Conservation (phyloP, 306 rosid species). For the Prunus salicina region DNA sequence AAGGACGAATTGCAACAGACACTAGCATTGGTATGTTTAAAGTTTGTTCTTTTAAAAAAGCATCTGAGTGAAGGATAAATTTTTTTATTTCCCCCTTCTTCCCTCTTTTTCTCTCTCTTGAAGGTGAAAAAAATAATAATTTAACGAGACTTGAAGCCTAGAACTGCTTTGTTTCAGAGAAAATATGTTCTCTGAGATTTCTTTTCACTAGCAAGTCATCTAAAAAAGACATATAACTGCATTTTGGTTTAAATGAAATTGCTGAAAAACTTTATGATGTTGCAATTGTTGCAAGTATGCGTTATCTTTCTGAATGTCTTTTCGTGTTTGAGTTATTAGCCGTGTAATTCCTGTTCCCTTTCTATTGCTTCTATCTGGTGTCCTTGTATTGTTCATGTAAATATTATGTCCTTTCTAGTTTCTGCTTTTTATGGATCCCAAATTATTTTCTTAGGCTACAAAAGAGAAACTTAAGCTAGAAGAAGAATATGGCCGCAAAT, state of each 20-base stretch:
- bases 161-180: neutral
- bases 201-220: neutral
- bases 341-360: neutral
- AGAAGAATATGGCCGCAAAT: slow-evolving; percentile 47
- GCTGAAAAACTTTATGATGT: neutral
- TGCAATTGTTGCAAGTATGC: neutral
- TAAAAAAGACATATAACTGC: neutral
- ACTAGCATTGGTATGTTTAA: slow-evolving; percentile 57
- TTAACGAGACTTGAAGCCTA: neutral
- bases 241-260: neutral
- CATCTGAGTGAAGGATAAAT: slow-evolving; percentile 12
- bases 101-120: neutral
- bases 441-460: slow-evolving; percentile 50
- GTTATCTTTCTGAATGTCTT: neutral
- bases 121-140: neutral
- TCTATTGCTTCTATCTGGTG: neutral
- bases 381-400: neutral
- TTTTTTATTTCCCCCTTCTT: neutral
- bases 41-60: slow-evolving; percentile 16
- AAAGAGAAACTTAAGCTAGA: slow-evolving; percentile 55
- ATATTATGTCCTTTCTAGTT: slow-evolving; percentile 12
- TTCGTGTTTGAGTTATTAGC: neutral
- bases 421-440: slow-evolving; percentile 17
- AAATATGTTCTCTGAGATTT: neutral
- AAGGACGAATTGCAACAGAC: slow-evolving; percentile 54